Conservation (phyloP, 2,329 filamentous ascomycete genomes). For the Trichoderma atrobrunneum region DNA sequence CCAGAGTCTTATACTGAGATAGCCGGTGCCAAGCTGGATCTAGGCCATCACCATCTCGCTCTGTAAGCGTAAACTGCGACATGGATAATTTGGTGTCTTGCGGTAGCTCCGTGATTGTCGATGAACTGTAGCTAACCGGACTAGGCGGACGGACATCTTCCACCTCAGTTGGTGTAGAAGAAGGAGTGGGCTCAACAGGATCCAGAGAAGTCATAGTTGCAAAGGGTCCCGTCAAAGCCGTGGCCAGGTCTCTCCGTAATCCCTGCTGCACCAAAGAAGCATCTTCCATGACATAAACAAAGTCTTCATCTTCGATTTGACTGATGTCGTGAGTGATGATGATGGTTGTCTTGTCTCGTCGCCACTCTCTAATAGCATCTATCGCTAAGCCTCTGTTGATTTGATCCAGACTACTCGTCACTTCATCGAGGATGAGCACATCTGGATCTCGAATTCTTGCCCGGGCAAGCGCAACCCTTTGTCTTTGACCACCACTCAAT, state of each 20-base stretch:
- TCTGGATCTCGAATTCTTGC: conserved; percentile 74
- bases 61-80: not conserved
- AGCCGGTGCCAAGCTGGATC: conserved; percentile 5
- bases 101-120: not conserved
- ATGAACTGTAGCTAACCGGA: not conserved
- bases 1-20: conserved; percentile 25
- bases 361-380: conserved; percentile 73
- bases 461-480: conserved; percentile 76
- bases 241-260: conserved; percentile 54
- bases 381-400: conserved; percentile 66
- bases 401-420: conserved; percentile 82
- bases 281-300: conserved; percentile 74
- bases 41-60: not conserved
- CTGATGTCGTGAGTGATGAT: conserved; percentile 88
- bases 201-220: conserved; percentile 35
- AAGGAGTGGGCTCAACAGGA: conserved; percentile 12
- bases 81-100: not conserved
- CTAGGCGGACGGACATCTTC: conserved; percentile 11
- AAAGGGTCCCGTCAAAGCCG: conserved; percentile 45
- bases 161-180: conserved; percentile 8
- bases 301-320: conserved; percentile 70
- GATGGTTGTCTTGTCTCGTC: conserved; percentile 79
- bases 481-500: conserved; percentile 81
- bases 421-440: conserved; percentile 83
- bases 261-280: conserved; percentile 69